Percentiles rank a stretch among this genome's conserved stretches.
Evolutionary conservation across 2,329 filamentous ascomycete species (phyloP).

Genomic region (Ceratocystis lukuohia): DNA sequence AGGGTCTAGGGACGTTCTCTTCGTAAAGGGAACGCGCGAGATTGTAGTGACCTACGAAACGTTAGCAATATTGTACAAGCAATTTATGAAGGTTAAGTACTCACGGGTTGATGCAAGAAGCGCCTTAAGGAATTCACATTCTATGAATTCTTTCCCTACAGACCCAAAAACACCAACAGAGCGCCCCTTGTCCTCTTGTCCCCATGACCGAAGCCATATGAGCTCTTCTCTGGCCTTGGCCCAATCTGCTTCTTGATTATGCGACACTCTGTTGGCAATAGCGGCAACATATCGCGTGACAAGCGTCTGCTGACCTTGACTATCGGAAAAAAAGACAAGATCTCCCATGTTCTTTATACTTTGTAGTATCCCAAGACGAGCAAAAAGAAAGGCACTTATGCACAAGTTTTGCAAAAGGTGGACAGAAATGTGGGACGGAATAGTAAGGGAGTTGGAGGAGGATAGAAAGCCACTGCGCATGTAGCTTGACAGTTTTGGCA

Average conservation of each 20-base stretch:
- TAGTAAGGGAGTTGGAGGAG: conserved; percentile 12
- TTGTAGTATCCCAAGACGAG: conserved; percentile 36
- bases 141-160: conserved; percentile 47
- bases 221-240: conserved; percentile 47
- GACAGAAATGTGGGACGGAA: conserved; percentile 3
- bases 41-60: conserved; percentile 37
- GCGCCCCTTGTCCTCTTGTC: conserved; percentile 31
- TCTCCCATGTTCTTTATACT: conserved; percentile 45
- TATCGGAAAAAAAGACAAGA: conserved; percentile 49
- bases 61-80: neutral
- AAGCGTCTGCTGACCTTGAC: conserved; percentile 49
- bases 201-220: conserved; percentile 64
- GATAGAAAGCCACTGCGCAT: conserved; percentile 24
- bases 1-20: conserved; percentile 34
- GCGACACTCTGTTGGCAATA: conserved; percentile 36
- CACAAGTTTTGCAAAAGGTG: conserved; percentile 29
- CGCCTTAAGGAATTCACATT: conserved; percentile 57
- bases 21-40: conserved; percentile 52
- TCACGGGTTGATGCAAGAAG: conserved; percentile 49
- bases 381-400: conserved; percentile 45
- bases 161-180: conserved; percentile 51
- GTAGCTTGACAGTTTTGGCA: conserved; percentile 24
- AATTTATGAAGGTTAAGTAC: conserved; percentile 24
- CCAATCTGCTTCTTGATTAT: conserved; percentile 53
- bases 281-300: conserved; percentile 45